Base-by-base conservation (phyloP, 2,329 filamentous ascomycete species). In the Atkinsonella texensis region DNA sequence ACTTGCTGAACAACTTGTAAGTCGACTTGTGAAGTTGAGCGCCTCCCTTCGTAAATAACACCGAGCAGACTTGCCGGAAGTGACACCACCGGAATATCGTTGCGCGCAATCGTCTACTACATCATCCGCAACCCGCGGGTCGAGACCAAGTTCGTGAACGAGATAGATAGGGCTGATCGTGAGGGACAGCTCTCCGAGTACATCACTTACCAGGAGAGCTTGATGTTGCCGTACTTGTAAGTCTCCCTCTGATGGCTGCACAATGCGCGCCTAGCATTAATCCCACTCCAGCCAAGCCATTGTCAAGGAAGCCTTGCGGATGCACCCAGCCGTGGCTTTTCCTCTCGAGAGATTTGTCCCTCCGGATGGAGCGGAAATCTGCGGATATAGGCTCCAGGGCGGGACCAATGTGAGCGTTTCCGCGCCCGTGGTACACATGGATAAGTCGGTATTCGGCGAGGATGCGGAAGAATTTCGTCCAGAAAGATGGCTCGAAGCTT, bases 71-170 rank as follows among this genome's bases (percentile, higher is more conserved):
- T 77, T 51, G 81, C 81, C 0, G 82, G 82, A 5, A 79, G 75
- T 2, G 83, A 86, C 62, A 85, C 82, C 2, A 86, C 82, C 0
- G 81, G 79, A 18, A 84, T 85, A 59, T 75, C 71, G 33, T 66
- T 85, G 0, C 74, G 73, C 11, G 72, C 77, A 2, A 69, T 84
- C 2, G 79, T 85, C 59, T 84, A 84, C 64, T 76, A 78, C 63
- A 63, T 84, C 8, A 67, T 84, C 40, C 77, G 75, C 60, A 71
- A 81, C 54, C 77, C 76, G 0, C 51, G 56, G 0, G 68, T 68
- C 39, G 73, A 76, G 58, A 46, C 62, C 5, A 76, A 71, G 50
- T 62, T 82, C 17, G 73, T 76, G 62, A 56, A 65, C 4, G 81
- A 85, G 58, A 63, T 84, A 2, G 76, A 81, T 56, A 64, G 65